Evolutionary conservation across 1,284 basidiomycete genomes (phyloP).

Genomic region (Xerocomus nothofagi): DNA sequence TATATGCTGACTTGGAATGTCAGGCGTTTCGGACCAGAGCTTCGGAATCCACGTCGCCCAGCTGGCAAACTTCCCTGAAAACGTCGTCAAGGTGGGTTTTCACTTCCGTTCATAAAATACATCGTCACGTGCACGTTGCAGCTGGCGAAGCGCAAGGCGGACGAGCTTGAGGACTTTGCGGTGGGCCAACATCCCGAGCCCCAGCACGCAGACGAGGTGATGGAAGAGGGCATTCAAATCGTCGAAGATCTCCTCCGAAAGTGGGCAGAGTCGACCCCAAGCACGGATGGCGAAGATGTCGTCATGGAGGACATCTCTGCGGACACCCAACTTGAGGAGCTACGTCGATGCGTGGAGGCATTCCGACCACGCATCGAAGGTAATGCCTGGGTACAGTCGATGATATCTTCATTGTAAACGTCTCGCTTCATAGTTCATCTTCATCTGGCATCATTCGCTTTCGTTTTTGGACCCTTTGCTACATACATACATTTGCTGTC

Average conservation of each 20-base stretch:
- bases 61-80: slow-evolving; percentile 94
- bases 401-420: slow-evolving; percentile 50
- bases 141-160: slow-evolving; percentile 94
- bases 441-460: background rate
- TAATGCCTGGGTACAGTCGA: slow-evolving; percentile 65
- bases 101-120: background rate
- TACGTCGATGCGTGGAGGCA: slow-evolving; percentile 66
- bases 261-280: slow-evolving; percentile 56
- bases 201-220: slow-evolving; percentile 59
- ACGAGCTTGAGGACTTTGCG: slow-evolving; percentile 94
- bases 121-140: slow-evolving; percentile 32
- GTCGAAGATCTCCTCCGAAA: slow-evolving; percentile 77
- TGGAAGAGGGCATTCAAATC: slow-evolving; percentile 77
- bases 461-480: slow-evolving; percentile 4
- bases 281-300: slow-evolving; percentile 52
- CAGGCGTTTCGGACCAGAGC: slow-evolving; percentile 90
- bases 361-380: slow-evolving; percentile 63
- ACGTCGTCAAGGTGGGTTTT: slow-evolving; percentile 77
- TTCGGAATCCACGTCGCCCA: slow-evolving; percentile 99
- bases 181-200: slow-evolving; percentile 44
- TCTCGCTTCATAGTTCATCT: background rate
- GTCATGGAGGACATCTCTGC: slow-evolving; percentile 53
- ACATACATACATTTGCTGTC: slow-evolving; percentile 10
- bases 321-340: slow-evolving; percentile 63
- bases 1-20: background rate